Evolutionary conservation across 192 early-diverging fungal genomes (phyloP).

Genomic region (Linnemannia zychae): DNA sequence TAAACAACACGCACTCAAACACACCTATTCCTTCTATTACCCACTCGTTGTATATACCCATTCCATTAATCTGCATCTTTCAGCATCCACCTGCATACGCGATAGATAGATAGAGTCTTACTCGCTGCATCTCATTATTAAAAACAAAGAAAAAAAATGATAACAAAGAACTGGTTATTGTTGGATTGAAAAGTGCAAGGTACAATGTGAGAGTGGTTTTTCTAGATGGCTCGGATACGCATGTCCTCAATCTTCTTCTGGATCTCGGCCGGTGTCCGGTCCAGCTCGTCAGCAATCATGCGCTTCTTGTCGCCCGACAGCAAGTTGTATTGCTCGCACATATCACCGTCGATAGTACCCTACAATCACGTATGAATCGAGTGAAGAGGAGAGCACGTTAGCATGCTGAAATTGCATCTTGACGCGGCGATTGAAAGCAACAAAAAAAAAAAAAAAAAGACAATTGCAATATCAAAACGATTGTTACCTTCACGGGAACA

Average conservation of each 20-base stretch:
- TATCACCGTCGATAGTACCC: conserved; percentile 86
- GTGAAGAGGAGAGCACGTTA: background rate
- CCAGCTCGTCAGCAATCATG: conserved; percentile 89
- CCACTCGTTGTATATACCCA: background rate
- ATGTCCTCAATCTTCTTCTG: conserved; percentile 96
- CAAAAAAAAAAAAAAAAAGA: background rate
- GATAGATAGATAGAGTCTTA: too few relatives aligned
- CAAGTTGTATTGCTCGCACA: conserved; percentile 89
- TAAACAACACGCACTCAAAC: background rate
- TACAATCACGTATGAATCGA: conserved; percentile 1
- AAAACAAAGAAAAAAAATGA: conserved; percentile 4
- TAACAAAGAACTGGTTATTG: background rate
- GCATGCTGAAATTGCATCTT: background rate
- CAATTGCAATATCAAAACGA: too few relatives aligned
- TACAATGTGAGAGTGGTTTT: background rate
- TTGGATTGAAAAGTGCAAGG: background rate
- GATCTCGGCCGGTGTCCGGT: conserved; percentile 86
- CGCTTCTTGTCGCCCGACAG: conserved; percentile 81
- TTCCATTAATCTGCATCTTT: background rate
- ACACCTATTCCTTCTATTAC: background rate
- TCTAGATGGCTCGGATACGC: conserved; percentile 62
- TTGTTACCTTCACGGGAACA: conserved; percentile 75
- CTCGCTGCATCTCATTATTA: background rate
- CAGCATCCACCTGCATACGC: background rate
- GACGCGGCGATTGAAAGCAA: background rate